Base-by-base conservation (phyloP, 2,329 filamentous ascomycete genomes). In the Ophiocordyceps camponoti-rufipedis region DNA sequence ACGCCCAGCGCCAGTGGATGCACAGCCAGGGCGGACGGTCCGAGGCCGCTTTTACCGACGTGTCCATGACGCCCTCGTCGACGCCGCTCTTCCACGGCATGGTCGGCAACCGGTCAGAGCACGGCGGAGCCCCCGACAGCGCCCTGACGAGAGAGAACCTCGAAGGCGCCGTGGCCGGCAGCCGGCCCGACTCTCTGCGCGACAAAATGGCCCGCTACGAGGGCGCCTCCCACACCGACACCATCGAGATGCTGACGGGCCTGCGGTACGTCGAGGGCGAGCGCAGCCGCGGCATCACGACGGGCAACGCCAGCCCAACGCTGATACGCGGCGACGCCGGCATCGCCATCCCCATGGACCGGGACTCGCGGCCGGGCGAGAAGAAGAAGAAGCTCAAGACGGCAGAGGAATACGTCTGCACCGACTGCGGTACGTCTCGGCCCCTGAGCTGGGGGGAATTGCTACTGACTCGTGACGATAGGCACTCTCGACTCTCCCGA, bases 191-290 rank as follows among this genome's bases (percentile, higher is more conserved):
- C 56, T 86, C 82, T 44, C 81, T 88, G 49, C 75, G 78, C 44
- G 85, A 93, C 53, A 91, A 87, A 61, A 87, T 88, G 80, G 82
- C 82, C 7, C 75, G 83, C 41, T 86, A 85, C 54, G 85, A 93
- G 55, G 80, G 78, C 4, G 69, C 75, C 28, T 80, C 77, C 0
- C 85, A 89, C 54, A 77, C 85, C 5, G 86, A 94, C 51, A 85
- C 82, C 0, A 94, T 96, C 50, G 88, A 95, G 61, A 86, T 94
- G 74, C 71, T 95, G 49, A 96, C 89, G 0, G 89, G 89, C 5
- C 66, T 95, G 47, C 75, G 83, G 45, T 95, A 94, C 58, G 74
- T 82, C 16, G 85, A 94, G 52, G 89, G 88, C 42, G 89, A 96
- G 66, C 74, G 88, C 48, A 89, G 85, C 48, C 78, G 80, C 47